Percentiles rank a stretch among this genome's conserved stretches.
These are phyloP conservation scores for Ustulina deusta DNA, from an alignment of 2,329 filamentous ascomycete species.

Conservation along the genomic window DNA sequence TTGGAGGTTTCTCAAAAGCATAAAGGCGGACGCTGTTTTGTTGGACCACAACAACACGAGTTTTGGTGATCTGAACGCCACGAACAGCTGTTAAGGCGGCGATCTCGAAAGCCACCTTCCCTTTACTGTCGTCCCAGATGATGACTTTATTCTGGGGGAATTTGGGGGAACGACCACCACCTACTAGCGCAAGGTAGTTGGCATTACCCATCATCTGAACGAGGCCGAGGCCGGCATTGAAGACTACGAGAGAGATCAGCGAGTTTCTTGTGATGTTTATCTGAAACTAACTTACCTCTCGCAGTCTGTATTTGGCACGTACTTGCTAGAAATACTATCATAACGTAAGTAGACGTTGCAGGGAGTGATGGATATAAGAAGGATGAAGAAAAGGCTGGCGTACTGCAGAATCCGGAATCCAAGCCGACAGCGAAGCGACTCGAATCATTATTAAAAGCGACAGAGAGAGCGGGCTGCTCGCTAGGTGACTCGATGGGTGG, in stretches of 20 bases:
- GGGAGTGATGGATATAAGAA: slow-evolving; percentile 12
- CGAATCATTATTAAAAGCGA: slow-evolving; percentile 85
- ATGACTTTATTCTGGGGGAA: slow-evolving; percentile 91
- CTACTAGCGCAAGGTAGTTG: slow-evolving; percentile 89
- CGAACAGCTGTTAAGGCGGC: slow-evolving; percentile 84
- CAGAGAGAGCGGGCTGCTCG: slow-evolving; percentile 81
- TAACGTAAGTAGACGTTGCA: slow-evolving; percentile 46
- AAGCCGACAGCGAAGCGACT: slow-evolving; percentile 90
- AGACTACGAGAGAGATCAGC: slow-evolving; percentile 52
- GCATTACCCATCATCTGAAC: slow-evolving; percentile 89
- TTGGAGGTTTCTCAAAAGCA: slow-evolving; percentile 78
- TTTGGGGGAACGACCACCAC: slow-evolving; percentile 86
- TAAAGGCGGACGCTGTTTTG: slow-evolving; percentile 86
- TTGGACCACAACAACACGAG: slow-evolving; percentile 82
- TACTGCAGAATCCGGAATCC: slow-evolving; percentile 87
- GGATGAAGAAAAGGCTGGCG: slow-evolving; percentile 48
- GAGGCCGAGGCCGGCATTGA: slow-evolving; percentile 83
- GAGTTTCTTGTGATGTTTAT: not conserved
- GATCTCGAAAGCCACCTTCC: slow-evolving; percentile 78
- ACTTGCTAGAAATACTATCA: slow-evolving; percentile 76
- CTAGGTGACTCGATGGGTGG: slow-evolving; percentile 83
- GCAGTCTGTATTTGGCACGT: slow-evolving; percentile 75
- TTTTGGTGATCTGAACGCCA: slow-evolving; percentile 80
- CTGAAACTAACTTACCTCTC: slow-evolving; percentile 53
- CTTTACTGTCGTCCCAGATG: slow-evolving; percentile 90